Evolutionary conservation across 257 asterid species (phyloP).

Genomic region (Ilex aquifolium): DNA sequence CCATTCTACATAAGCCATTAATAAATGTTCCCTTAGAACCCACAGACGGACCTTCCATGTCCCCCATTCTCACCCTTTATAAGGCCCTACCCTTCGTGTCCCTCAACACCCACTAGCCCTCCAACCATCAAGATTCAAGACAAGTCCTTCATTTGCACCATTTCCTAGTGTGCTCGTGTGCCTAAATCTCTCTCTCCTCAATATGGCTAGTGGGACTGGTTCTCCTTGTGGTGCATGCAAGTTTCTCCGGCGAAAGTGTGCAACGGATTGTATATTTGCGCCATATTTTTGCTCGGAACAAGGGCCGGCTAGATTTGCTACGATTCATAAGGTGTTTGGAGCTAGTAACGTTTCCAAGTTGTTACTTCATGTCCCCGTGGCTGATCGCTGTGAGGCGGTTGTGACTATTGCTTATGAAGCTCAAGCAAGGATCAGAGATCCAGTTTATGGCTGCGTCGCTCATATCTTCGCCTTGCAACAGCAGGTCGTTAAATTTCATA

Average conservation of each 20-base stretch:
- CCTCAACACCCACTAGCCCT: constrained; percentile 7
- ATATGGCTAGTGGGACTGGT: constrained; percentile 42
- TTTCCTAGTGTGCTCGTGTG: constrained; percentile 70
- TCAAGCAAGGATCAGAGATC: constrained; percentile 77
- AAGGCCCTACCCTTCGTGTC: neutral
- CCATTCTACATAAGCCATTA: constrained; percentile 59
- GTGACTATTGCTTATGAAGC: constrained; percentile 90
- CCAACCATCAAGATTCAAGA: neutral
- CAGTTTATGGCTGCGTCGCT: constrained; percentile 84
- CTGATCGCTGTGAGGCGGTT: constrained; percentile 73
- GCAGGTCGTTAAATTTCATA: constrained; percentile 35
- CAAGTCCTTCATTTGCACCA: constrained; percentile 24
- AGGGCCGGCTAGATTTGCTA: constrained; percentile 83
- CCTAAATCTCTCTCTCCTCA: neutral
- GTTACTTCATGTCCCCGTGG: constrained; percentile 55
- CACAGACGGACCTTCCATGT: constrained; percentile 53
- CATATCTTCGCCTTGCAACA: constrained; percentile 78
- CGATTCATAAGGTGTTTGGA: constrained; percentile 90
- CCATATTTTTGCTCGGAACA: constrained; percentile 85
- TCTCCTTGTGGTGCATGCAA: constrained; percentile 99
- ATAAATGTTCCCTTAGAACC: constrained; percentile 64
- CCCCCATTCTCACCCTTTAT: constrained; percentile 10
- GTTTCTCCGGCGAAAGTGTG: constrained; percentile 79
- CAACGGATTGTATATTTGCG: constrained; percentile 69
- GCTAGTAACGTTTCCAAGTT: constrained; percentile 87